Conservation (phyloP, 805 yeast species). For the Saccharomycopsis olivae region DNA sequence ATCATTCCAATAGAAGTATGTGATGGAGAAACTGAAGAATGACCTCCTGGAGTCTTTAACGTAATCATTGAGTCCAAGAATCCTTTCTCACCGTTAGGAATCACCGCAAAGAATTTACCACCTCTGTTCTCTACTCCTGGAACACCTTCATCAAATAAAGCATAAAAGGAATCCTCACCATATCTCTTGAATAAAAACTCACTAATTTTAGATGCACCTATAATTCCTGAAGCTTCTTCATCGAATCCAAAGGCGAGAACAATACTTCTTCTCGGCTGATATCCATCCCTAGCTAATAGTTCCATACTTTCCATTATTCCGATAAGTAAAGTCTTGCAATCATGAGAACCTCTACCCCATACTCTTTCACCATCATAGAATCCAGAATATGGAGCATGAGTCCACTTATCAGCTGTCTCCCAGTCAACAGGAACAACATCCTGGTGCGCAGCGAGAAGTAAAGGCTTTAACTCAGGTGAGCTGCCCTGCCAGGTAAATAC, state of each 20-base stretch:
- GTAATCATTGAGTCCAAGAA: conserved; percentile 40
- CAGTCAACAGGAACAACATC: too few species aligned
- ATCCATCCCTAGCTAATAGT: background rate
- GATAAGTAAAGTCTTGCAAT: too few species aligned
- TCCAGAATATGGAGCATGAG: too few species aligned
- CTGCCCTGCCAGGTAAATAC: too few species aligned
- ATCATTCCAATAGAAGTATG: conserved; percentile 74
- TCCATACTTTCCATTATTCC: too few species aligned
- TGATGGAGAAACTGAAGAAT: conserved; percentile 67
- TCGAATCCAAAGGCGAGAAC: conserved; percentile 66
- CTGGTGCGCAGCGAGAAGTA: too few species aligned
- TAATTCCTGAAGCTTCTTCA: conserved; percentile 59
- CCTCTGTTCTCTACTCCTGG: conserved; percentile 29
- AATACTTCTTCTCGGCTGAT: conserved; percentile 53
- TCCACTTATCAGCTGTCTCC: too few species aligned
- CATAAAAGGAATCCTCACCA: conserved; percentile 50
- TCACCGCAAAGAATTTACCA: conserved; percentile 42
- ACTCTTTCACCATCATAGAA: too few species aligned
- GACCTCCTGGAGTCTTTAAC: conserved; percentile 63
- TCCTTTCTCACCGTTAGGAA: conserved; percentile 58
- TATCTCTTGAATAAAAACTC: conserved; percentile 38
- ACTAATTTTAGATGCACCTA: conserved; percentile 48
- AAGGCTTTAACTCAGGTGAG: too few species aligned
- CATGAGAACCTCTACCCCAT: too few species aligned
- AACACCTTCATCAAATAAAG: conserved; percentile 63